Percentiles rank a stretch among this genome's conserved stretches.
phyloP scores from a whole-genome alignment of 2,329 filamentous ascomycete genomes.

The Xylariomycetidae sp. region DNA sequence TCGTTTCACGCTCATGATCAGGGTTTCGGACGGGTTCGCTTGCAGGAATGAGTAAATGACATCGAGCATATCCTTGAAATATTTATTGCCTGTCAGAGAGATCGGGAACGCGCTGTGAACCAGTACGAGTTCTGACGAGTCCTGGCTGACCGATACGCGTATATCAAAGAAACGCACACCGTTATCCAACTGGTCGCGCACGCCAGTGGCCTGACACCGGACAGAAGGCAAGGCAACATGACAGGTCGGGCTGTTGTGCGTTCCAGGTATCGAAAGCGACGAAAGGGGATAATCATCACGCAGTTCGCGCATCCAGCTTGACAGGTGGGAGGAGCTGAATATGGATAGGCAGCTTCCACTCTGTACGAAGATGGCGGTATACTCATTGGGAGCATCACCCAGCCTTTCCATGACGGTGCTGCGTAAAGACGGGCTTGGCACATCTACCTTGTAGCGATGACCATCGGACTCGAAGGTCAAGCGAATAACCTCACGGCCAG shows the following conservation, averaged over 20 bases:
- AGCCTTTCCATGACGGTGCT: conserved; percentile 58
- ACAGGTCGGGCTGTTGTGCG: conserved; percentile 88
- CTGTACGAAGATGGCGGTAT: conserved; percentile 63
- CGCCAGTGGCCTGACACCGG: conserved; percentile 79
- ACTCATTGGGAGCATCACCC: conserved; percentile 44
- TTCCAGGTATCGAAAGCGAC: conserved; percentile 84
- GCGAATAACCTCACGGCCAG: conserved; percentile 62
- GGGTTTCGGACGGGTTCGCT: conserved; percentile 70
- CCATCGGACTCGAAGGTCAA: conserved; percentile 66
- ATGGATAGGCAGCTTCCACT: conserved; percentile 54
- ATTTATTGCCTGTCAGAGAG: conserved; percentile 74
- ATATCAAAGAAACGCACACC: conserved; percentile 95
- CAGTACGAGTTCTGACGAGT: conserved; percentile 67
- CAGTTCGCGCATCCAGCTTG: conserved; percentile 78
- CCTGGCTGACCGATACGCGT: conserved; percentile 55
- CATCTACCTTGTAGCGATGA: conserved; percentile 67
- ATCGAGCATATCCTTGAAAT: conserved; percentile 68
- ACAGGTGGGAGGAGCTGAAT: conserved; percentile 64
- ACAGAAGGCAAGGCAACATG: conserved; percentile 85
- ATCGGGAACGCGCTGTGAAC: conserved; percentile 91
- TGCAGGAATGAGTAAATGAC: conserved; percentile 72
- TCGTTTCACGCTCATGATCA: conserved; percentile 85
- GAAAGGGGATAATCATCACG: conserved; percentile 69
- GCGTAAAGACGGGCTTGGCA: conserved; percentile 56
- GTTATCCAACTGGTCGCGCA: conserved; percentile 76